Evolutionary conservation across 768 basidiomycete genomes (phyloP).

Genomic region (Russula brevipes): DNA sequence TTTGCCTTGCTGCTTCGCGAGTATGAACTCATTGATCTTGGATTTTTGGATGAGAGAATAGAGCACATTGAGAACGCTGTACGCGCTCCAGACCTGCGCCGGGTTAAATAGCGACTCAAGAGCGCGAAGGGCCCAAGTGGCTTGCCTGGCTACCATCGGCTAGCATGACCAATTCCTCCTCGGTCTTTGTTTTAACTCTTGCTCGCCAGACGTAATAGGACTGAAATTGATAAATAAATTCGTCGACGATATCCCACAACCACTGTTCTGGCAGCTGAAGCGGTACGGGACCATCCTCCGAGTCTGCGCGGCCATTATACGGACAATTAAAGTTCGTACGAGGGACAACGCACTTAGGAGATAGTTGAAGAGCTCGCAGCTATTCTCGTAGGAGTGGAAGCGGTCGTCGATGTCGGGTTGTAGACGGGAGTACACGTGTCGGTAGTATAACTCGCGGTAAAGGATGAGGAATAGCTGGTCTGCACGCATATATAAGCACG

Average conservation of each 20-base stretch:
- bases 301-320: conserved; percentile 51
- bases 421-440: conserved; percentile 92
- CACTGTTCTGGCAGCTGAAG: conserved; percentile 95
- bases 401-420: conserved; percentile 96
- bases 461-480: conserved; percentile 95
- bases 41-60: conserved; percentile 99
- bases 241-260: conserved; percentile 97
- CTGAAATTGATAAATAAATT: conserved; percentile 98
- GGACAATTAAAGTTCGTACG: background rate
- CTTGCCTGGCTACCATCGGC: conserved; percentile 62
- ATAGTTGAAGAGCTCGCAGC: conserved; percentile 97
- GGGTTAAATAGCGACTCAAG: background rate
- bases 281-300: conserved; percentile 80
- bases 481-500: conserved; percentile 28
- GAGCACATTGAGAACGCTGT: conserved; percentile 95
- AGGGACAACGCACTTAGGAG: conserved; percentile 65
- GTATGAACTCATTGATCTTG: conserved; percentile 88
- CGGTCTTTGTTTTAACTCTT: conserved; percentile 77
- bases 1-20: conserved; percentile 76
- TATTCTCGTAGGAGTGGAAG: conserved; percentile 96
- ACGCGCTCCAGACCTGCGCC: conserved; percentile 88
- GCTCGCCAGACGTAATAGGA: conserved; percentile 91
- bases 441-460: conserved; percentile 93
- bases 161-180: conserved; percentile 82
- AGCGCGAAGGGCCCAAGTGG: background rate